Percentiles rank a stretch among this genome's conserved stretches.
Evolutionary conservation across 495 filamentous ascomycete species (phyloP).

Genomic region (Collariella sp.): DNA sequence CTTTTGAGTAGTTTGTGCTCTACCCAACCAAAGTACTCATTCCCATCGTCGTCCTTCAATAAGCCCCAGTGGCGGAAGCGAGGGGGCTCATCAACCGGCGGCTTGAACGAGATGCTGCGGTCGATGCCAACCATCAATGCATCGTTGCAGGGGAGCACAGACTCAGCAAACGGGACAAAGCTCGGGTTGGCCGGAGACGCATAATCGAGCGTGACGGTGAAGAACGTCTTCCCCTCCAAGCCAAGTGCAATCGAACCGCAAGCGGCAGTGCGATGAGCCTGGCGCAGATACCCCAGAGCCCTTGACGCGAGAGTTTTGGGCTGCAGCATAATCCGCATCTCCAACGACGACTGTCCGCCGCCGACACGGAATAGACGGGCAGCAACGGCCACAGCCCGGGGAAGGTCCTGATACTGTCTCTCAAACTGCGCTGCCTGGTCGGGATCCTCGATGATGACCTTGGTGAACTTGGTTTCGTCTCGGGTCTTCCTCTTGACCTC

Average conservation of each 20-base stretch:
- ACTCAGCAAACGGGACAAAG: neutral
- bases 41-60: neutral
- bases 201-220: conserved; percentile 12
- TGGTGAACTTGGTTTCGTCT: neutral
- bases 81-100: neutral
- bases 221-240: neutral
- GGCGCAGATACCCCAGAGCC: conserved; percentile 1
- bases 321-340: conserved; percentile 2
- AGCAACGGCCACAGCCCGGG: conserved; percentile 7
- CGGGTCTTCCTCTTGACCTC: neutral
- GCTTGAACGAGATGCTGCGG: neutral
- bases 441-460: conserved; percentile 7
- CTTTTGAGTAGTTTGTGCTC: neutral
- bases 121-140: neutral
- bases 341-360: neutral
- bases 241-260: neutral
- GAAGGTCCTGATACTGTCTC: conserved; percentile 5
- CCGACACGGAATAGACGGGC: neutral
- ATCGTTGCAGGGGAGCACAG: conserved; percentile 2
- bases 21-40: neutral
- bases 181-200: neutral
- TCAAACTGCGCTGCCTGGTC: conserved; percentile 12
- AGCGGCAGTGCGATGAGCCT: conserved; percentile 5
- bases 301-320: conserved; percentile 9
- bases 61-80: neutral